phyloP scores from a whole-genome alignment of 176 grass and related monocot genomes.

The Oryza glaberrima region DNA sequence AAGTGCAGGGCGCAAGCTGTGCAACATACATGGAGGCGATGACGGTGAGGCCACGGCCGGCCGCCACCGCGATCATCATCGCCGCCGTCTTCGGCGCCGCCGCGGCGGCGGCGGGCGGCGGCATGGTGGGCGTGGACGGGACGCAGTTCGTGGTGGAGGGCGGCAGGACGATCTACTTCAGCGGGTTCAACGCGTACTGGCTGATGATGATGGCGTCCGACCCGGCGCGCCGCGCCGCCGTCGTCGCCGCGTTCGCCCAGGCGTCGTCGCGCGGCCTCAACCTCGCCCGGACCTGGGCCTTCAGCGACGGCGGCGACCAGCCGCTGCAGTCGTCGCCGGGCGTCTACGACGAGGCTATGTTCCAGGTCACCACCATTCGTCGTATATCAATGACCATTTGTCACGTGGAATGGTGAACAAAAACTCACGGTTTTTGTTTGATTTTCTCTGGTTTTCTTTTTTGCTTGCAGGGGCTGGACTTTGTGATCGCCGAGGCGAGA shows the following conservation, averaged over 20 bases:
- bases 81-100: background rate
- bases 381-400: too few species aligned
- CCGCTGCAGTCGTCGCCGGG: constrained; percentile 69
- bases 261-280: constrained; percentile 57
- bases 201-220: constrained; percentile 66
- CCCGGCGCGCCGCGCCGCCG: constrained; percentile 35
- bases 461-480: constrained; percentile 66
- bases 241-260: constrained; percentile 54
- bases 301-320: constrained; percentile 64
- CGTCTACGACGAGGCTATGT: constrained; percentile 73
- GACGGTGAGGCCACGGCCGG: background rate
- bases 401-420: background rate
- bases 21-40: background rate
- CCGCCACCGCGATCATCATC: background rate
- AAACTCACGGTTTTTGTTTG: background rate
- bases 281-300: constrained; percentile 74
- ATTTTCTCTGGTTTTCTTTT: background rate
- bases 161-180: constrained; percentile 52
- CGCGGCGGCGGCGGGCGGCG: background rate
- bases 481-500: constrained; percentile 67
- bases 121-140: constrained; percentile 39
- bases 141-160: constrained; percentile 48
- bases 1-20: background rate
- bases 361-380: constrained; percentile 42
- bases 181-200: constrained; percentile 97